Evolutionary conservation across 352 stramenopile genomes (phyloP).

Genomic region (Globisporangium recalcitrans): DNA sequence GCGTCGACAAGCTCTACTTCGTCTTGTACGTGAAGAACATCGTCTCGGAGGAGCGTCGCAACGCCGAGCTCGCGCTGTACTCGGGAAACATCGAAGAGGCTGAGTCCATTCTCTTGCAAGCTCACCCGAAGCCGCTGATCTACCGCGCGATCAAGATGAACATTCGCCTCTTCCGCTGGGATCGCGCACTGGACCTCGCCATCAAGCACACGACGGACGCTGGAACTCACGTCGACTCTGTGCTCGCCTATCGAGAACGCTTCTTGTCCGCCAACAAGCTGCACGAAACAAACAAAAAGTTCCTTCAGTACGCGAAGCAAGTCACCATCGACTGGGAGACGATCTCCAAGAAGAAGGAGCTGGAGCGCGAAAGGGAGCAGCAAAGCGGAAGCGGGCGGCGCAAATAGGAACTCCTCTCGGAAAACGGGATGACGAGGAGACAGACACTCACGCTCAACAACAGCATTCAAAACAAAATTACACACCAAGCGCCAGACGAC

Average conservation of each 20-base stretch:
- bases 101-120: slow-evolving; percentile 90
- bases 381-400: slow-evolving; percentile 37
- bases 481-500: slow-evolving; percentile 15
- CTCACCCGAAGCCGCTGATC: slow-evolving; percentile 79
- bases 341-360: slow-evolving; percentile 88
- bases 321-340: slow-evolving; percentile 87
- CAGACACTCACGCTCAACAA: neutral
- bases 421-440: neutral
- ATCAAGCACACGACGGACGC: slow-evolving; percentile 86
- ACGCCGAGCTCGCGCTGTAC: slow-evolving; percentile 86
- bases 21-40: slow-evolving; percentile 87
- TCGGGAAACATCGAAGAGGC: slow-evolving; percentile 86
- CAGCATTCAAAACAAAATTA: slow-evolving; percentile 1
- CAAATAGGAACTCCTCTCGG: slow-evolving; percentile 33
- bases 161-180: slow-evolving; percentile 86
- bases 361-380: slow-evolving; percentile 78
- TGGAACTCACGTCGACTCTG: slow-evolving; percentile 86
- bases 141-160: slow-evolving; percentile 95
- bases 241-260: slow-evolving; percentile 84
- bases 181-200: slow-evolving; percentile 83
- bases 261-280: slow-evolving; percentile 86
- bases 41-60: slow-evolving; percentile 76
- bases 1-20: slow-evolving; percentile 93
- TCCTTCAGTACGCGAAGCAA: slow-evolving; percentile 83
- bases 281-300: slow-evolving; percentile 85